Base-by-base conservation (phyloP, 2,329 filamentous ascomycete species). In the Scedosporium boydii region DNA sequence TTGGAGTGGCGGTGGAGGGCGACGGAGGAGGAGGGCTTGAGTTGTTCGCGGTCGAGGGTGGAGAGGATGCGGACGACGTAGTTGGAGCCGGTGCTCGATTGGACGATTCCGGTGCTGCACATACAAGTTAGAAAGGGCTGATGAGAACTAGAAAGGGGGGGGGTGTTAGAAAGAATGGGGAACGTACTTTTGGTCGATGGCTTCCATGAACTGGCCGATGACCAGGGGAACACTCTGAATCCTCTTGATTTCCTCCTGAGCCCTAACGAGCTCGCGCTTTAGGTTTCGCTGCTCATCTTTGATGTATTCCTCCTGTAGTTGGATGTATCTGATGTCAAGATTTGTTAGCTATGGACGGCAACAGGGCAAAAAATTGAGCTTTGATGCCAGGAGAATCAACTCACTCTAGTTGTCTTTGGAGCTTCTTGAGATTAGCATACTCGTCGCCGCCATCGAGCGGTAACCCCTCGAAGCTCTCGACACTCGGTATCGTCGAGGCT, bases 131-230 rank as follows among this genome's bases (percentile, higher is more conserved):
- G 27, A 48, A 23, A 44, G 58, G 18, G n/a, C 7, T 46, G 53
- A 65, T 55, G 6, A 27, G 66, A 65, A 16, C 61, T 57, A 6
- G 14, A 27, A 48, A 61, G 59, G 23, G 57, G 55, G 53, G 63
- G 26, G 44, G 63, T 69, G 63, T 70, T 69, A 62, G 3, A 62
- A 26, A 16, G 56, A 60, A 16, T 53, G 57, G 58, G 27, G 64
- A 44, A 64, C 84, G 75, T 83, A 96, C 91, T 97, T 99, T 78
- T 99, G 95, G 76, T 99, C 95, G 73, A 99, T 99, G 62, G 95
- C 95, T 78, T 99, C 95, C 95, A 99, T 99, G 74, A 99, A 99
- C 78, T 99, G 95, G 65, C 95, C 95, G 74, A 99, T 99, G 66
- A 99, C 95, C 65, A 99, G 80, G 29, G 95, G 95, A 62, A 99